Conservation (phyloP, 2,329 filamentous ascomycete species). For the Mollisiaceae sp. region DNA sequence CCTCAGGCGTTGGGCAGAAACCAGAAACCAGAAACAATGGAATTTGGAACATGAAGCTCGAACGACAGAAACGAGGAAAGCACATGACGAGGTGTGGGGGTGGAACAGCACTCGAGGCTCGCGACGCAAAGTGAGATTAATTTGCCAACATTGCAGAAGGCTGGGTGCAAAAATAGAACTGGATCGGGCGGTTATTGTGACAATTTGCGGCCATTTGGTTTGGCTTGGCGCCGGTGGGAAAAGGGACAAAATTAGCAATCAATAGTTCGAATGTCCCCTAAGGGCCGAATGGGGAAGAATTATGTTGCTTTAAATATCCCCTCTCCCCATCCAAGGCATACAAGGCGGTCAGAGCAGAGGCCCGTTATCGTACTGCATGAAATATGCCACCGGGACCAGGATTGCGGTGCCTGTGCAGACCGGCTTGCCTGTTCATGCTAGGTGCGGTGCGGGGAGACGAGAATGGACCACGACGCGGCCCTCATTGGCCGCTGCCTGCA, state of each 20-base stretch:
- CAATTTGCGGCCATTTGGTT: neutral
- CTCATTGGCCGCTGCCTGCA: slow-evolving; percentile 17
- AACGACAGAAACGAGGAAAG: neutral
- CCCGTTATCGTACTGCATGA: slow-evolving; percentile 8
- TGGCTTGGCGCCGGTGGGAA: slow-evolving; percentile 20
- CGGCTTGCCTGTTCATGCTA: slow-evolving; percentile 8
- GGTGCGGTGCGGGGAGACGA: slow-evolving; percentile 7
- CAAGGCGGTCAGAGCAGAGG: slow-evolving; percentile 4
- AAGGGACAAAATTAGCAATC: slow-evolving; percentile 34
- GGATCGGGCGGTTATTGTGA: slow-evolving; percentile 34
- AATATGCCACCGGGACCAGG: neutral
- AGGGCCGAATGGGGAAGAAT: slow-evolving; percentile 31
- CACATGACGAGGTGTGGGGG: slow-evolving; percentile 5
- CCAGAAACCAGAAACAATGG: neutral
- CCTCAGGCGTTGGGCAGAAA: slow-evolving; percentile 3
- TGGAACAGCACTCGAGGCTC: neutral
- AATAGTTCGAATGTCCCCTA: slow-evolving; percentile 19
- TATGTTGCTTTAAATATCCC: slow-evolving; percentile 41
- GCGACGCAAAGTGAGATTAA: slow-evolving; percentile 6
- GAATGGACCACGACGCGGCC: neutral
- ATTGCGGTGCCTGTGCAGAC: too few relatives aligned
- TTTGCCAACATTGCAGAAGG: slow-evolving; percentile 1
- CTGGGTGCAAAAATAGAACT: slow-evolving; percentile 37
- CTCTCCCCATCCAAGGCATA: too few relatives aligned
- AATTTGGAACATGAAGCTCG: too few relatives aligned